phyloP scores from a whole-genome alignment of 768 basidiomycete genomes.

The Polyporus arcularius region DNA sequence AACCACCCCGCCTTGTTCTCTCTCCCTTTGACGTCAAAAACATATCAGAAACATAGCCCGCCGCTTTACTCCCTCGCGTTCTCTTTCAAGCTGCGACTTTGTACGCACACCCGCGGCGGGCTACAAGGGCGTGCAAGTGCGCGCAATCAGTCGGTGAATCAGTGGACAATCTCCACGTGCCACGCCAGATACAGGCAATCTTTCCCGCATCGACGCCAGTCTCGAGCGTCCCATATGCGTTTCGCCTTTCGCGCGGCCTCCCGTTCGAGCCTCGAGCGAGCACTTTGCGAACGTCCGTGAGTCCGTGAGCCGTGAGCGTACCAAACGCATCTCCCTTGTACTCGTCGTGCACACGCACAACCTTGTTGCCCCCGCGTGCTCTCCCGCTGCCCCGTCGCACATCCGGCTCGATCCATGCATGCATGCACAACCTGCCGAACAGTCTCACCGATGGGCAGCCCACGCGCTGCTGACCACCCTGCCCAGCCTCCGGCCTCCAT shows the following conservation, averaged over 20 bases:
- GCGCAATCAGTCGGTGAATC: not conserved
- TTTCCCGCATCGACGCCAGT: not conserved
- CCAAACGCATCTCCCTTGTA: too few relatives aligned
- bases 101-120: not conserved
- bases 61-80: not conserved
- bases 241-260: too few relatives aligned
- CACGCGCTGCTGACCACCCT: not conserved
- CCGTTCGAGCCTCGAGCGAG: too few relatives aligned
- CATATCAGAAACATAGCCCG: constrained; percentile 4
- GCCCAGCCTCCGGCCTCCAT: not conserved
- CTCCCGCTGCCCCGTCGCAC: too few relatives aligned
- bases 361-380: too few relatives aligned
- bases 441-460: not conserved
- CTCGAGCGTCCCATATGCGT: too few relatives aligned
- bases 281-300: too few relatives aligned
- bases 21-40: not conserved
- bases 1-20: not conserved
- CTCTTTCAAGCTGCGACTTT: not conserved
- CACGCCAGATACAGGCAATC: not conserved
- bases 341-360: too few relatives aligned
- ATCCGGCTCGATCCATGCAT: not conserved
- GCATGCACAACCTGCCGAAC: not conserved
- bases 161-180: not conserved
- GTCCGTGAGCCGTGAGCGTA: too few relatives aligned
- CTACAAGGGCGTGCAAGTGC: not conserved